These are phyloP conservation scores for Venturia asperata DNA, from an alignment of 2,329 filamentous ascomycete species.

Conservation along the genomic window DNA sequence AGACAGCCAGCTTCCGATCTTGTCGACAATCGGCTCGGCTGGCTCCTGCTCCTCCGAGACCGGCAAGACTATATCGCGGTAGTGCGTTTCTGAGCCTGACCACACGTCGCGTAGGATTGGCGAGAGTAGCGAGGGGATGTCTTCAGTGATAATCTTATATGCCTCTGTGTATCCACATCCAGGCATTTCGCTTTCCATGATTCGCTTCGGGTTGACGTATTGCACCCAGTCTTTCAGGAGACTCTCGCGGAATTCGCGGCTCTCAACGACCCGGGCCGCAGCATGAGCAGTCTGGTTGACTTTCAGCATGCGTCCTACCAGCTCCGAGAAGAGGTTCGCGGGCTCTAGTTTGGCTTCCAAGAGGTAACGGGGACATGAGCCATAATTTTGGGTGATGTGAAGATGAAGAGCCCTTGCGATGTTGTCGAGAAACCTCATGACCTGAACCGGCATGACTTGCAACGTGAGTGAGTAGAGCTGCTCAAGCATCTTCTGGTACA, in stretches of 20 bases:
- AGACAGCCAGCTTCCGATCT: conserved; percentile 67
- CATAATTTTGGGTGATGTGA: conserved; percentile 80
- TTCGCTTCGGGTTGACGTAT: conserved; percentile 49
- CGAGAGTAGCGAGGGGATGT: conserved; percentile 64
- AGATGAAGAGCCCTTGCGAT: conserved; percentile 75
- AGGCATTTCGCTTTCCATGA: conserved; percentile 51
- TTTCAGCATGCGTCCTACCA: conserved; percentile 78
- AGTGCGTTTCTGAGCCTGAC: conserved; percentile 24
- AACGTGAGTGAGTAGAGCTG: conserved; percentile 84
- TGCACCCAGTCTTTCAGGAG: conserved; percentile 92
- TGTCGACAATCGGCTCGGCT: conserved; percentile 62
- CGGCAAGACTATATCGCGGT: conserved; percentile 5
- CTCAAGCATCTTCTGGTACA: conserved; percentile 95
- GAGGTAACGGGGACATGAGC: conserved; percentile 77
- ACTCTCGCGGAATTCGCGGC: conserved; percentile 80
- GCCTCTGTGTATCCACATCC: conserved; percentile 50
- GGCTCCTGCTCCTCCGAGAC: conserved; percentile 2
- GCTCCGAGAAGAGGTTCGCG: conserved; percentile 77
- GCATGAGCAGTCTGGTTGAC: conserved; percentile 93
- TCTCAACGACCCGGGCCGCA: conserved; percentile 84
- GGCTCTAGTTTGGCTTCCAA: conserved; percentile 80
- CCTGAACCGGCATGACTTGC: conserved; percentile 81
- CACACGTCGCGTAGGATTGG: conserved; percentile 46
- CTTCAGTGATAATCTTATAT: conserved; percentile 47
- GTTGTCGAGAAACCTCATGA: conserved; percentile 77